Conservation (phyloP, 441 rosid species). For the Breynia disticha region DNA sequence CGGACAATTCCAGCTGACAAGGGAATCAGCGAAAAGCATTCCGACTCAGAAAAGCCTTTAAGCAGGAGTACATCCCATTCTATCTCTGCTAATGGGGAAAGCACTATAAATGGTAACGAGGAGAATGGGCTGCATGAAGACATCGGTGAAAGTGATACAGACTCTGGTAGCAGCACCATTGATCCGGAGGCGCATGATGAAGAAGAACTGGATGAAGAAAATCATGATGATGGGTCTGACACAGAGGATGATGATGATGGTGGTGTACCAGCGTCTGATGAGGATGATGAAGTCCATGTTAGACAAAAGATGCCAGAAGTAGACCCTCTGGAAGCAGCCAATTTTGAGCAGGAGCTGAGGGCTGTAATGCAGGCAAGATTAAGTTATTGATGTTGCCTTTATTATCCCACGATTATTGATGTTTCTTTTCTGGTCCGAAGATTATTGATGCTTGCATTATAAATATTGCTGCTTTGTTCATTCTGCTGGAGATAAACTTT, state of each 20-base stretch:
- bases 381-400: background rate
- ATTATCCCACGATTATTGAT: too few species aligned
- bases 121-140: conserved; percentile 64
- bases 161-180: conserved; percentile 76
- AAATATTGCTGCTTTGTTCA: too few species aligned
- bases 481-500: too few species aligned
- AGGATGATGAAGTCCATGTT: conserved; percentile 80
- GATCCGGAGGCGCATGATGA: conserved; percentile 64
- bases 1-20: conserved; percentile 47
- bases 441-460: too few species aligned
- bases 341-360: conserved; percentile 81
- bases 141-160: conserved; percentile 56
- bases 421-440: too few species aligned
- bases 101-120: conserved; percentile 36
- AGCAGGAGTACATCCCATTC: conserved; percentile 27
- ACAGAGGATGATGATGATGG: conserved; percentile 71
- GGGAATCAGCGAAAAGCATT: conserved; percentile 48
- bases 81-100: conserved; percentile 43
- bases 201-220: conserved; percentile 77
- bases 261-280: conserved; percentile 69
- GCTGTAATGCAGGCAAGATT: conserved; percentile 88
- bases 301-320: conserved; percentile 75
- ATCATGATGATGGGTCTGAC: conserved; percentile 59
- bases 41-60: conserved; percentile 50
- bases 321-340: conserved; percentile 73